Base-by-base conservation (phyloP, 768 basidiomycete genomes). In the Saitozyma sp. region DNA sequence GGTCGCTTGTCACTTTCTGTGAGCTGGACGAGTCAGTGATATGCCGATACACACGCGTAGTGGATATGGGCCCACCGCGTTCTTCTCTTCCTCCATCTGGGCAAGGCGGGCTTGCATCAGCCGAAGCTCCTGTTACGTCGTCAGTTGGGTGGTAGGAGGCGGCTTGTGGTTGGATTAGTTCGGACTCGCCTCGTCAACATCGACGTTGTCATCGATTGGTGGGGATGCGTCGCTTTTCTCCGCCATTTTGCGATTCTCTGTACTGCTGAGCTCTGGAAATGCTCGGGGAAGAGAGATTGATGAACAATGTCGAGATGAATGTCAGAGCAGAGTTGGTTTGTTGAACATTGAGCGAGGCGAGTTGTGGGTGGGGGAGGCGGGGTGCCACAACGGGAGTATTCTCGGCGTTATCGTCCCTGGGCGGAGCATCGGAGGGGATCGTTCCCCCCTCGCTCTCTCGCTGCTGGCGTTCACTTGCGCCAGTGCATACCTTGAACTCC, bases 21-120 rank as follows among this genome's bases (percentile, higher is more conserved):
- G 37, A 70, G 59, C 71, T 70, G 38, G 8, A 46, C 52, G 49
- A 52, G 43, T 50, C 54, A 65, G 41, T 58, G 37, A 13, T 19
- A 11, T 13, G 4, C 4, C n/a, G 17, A 39, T 49, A 49, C 29
- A 11, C 20, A n/a, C n/a, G 8, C 6, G 14, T 45, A 13, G 1
- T 14, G 19, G 37, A 19, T 43, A 45, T 40, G 54, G 49, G 20
- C 61, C 41, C 19, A 62, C 49, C 42, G 55, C 37, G 57, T 74
- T 73, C 52, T 74, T 70, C 64, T 78, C 78, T 8, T 68, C 76
- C 49, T 80, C 79, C 77, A 78, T 80, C 65, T 78, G 68, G 50
- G 74, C 74, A 51, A 78, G 63, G 40, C 77, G 62, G 55, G 71
- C 74, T 62, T 80, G 79, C 76, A 80, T 77, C 53, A 70, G 64